phyloP scores from a whole-genome alignment of 2,329 filamentous ascomycete genomes.

The Microsporum ferrugineum region DNA sequence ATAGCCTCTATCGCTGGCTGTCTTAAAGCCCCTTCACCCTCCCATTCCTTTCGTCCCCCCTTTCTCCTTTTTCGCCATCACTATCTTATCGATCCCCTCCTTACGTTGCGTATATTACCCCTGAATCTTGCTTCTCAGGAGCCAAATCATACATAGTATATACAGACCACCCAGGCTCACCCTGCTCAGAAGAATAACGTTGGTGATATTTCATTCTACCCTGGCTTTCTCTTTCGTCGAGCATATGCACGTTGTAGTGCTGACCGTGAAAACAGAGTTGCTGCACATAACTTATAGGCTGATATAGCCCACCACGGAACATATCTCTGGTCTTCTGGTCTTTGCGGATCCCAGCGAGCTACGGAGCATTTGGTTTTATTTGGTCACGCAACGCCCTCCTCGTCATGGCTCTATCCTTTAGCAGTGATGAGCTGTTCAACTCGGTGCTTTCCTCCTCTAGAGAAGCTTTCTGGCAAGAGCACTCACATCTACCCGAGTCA shows the following conservation, averaged over 20 bases:
- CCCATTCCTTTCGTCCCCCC: background rate
- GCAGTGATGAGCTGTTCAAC: slow-evolving; percentile 31
- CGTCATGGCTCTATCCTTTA: slow-evolving; percentile 25
- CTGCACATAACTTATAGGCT: background rate
- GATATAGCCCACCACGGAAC: background rate
- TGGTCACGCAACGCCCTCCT: slow-evolving; percentile 14
- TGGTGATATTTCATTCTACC: background rate
- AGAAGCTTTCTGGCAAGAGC: slow-evolving; percentile 32
- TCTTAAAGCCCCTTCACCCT: background rate
- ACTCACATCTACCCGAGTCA: slow-evolving; percentile 31
- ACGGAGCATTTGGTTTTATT: background rate
- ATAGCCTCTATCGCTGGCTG: slow-evolving; percentile 2
- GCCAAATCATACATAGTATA: background rate
- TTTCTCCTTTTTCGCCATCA: slow-evolving; percentile 1
- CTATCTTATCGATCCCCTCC: background rate
- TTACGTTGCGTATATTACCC: background rate
- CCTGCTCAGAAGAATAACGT: background rate
- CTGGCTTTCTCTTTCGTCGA: background rate
- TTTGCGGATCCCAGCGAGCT: background rate
- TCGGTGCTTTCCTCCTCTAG: slow-evolving; percentile 33
- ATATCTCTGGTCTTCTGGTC: background rate
- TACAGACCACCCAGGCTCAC: background rate
- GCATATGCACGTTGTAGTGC: background rate
- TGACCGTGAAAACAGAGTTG: background rate
- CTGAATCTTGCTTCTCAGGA: background rate